A percentile compares a stretch with the other conserved stretches of the same genome.
Conservation (phyloP, 441 rosid species). For the Mallotus repandus region DNA sequence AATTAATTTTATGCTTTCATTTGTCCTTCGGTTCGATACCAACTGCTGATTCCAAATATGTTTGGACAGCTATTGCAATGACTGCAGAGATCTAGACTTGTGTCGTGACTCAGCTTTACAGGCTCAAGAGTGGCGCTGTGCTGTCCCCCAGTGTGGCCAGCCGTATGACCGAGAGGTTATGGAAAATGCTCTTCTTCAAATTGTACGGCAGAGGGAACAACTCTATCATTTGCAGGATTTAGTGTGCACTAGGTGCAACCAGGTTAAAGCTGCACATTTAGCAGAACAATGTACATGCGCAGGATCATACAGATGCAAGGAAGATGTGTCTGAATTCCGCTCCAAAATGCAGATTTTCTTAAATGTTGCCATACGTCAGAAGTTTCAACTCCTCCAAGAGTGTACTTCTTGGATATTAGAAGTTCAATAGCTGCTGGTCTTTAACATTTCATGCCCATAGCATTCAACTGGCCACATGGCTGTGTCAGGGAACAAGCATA, state of each 20-base stretch:
- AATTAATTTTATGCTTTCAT: not conserved
- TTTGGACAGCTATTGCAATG: slow-evolving; percentile 83
- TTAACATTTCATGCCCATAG: not conserved
- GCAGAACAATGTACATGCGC: slow-evolving; percentile 82
- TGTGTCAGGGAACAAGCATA: not conserved
- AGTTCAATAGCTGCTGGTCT: slow-evolving; percentile 21
- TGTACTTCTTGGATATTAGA: slow-evolving; percentile 68
- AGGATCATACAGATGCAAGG: slow-evolving; percentile 80
- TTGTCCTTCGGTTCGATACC: not conserved
- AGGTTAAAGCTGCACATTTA: slow-evolving; percentile 88
- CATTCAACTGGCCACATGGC: not conserved
- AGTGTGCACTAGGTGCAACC: slow-evolving; percentile 77
- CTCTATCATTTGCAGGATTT: slow-evolving; percentile 90
- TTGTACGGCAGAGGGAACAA: slow-evolving; percentile 76
- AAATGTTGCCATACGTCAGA: slow-evolving; percentile 64
- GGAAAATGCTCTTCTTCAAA: slow-evolving; percentile 89
- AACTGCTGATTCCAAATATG: slow-evolving; percentile 15
- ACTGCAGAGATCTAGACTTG: slow-evolving; percentile 89
- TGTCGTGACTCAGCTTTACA: slow-evolving; percentile 67
- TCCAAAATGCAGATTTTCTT: slow-evolving; percentile 74
- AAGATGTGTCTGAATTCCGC: slow-evolving; percentile 57
- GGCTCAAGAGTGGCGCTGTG: slow-evolving; percentile 85
- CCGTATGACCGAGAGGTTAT: slow-evolving; percentile 71
- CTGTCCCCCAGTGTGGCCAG: slow-evolving; percentile 86
- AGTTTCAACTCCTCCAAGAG: slow-evolving; percentile 66